phyloP scores from a whole-genome alignment of 139 green algal genomes.

The Cymbomonas tetramitiformis region DNA sequence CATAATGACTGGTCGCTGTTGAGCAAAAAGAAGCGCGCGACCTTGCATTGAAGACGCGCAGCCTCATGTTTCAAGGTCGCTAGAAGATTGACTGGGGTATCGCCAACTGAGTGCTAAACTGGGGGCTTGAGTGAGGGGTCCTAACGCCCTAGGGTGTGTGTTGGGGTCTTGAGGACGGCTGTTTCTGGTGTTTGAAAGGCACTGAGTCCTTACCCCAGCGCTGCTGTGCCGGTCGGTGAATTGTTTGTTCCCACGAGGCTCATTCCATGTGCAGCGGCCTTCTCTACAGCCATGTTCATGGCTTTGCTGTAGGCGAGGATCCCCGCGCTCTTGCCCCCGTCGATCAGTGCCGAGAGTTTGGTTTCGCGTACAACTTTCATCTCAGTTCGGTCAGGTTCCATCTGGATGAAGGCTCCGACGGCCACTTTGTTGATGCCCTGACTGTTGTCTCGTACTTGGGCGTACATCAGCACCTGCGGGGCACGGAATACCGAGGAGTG shows the following conservation, averaged over 20 bases:
- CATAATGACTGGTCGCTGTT: too few species aligned
- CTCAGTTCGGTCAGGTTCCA: slow-evolving; percentile 1
- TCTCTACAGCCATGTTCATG: slow-evolving; percentile 36
- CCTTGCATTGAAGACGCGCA: too few species aligned
- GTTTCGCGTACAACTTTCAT: slow-evolving; percentile 41
- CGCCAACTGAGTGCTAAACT: too few species aligned
- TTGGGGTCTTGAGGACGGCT: too few species aligned
- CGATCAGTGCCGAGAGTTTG: slow-evolving; percentile 37
- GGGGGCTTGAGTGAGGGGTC: too few species aligned
- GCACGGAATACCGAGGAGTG: too few species aligned
- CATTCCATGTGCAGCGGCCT: slow-evolving; percentile 40
- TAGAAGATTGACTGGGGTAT: too few species aligned
- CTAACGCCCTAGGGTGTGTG: too few species aligned
- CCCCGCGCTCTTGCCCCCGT: slow-evolving; percentile 44
- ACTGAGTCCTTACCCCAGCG: too few species aligned
- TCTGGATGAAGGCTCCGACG: slow-evolving; percentile 39
- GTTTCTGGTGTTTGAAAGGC: too few species aligned
- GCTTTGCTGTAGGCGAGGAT: slow-evolving; percentile 51
- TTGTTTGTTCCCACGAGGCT: slow-evolving; percentile 55
- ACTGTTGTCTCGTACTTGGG: slow-evolving; percentile 63
- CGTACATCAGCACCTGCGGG: slow-evolving; percentile 59
- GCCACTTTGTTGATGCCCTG: slow-evolving; percentile 69
- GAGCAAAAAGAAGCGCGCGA: too few species aligned
- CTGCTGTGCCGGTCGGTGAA: slow-evolving; percentile 47
- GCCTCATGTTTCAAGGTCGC: too few species aligned